Evolutionary conservation across 441 rosid genomes (phyloP).

Genomic region (Erodium texanum): DNA sequence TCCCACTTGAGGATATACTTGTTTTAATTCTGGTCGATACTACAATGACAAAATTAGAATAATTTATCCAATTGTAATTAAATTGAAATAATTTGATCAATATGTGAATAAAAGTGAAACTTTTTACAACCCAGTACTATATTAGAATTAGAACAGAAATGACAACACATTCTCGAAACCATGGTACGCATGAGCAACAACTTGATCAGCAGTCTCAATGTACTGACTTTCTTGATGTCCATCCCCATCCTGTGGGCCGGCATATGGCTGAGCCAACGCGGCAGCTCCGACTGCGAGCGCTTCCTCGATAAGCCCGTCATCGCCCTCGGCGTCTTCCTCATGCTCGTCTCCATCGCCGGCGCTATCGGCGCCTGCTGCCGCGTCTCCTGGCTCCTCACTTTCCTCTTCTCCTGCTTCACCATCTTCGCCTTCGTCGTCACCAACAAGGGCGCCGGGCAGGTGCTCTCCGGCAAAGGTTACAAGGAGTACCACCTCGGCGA

Average conservation of each 20-base stretch:
- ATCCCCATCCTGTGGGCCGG: conserved; percentile 57
- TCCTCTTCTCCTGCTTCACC: conserved; percentile 43
- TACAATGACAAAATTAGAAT: no score
- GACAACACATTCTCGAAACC: no score
- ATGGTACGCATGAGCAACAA: conserved; percentile 58
- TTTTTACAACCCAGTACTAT: no score
- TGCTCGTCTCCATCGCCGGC: conserved; percentile 59
- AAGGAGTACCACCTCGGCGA: conserved; percentile 68
- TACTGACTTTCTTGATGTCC: conserved; percentile 55
- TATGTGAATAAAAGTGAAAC: no score
- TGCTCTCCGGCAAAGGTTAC: conserved; percentile 44
- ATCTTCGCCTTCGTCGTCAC: conserved; percentile 68
- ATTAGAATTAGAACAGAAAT: no score
- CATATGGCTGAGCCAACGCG: conserved; percentile 53
- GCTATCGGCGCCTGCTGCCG: conserved; percentile 71
- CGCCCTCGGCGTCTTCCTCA: conserved; percentile 58
- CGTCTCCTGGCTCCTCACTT: conserved; percentile 47
- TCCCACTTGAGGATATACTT: no score
- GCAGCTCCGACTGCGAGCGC: conserved; percentile 52
- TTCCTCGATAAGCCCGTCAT: conserved; percentile 61
- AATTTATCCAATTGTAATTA: no score
- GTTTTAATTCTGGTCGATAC: no score
- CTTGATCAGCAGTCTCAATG: conserved; percentile 54
- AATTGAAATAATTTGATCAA: no score
- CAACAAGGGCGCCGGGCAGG: conserved; percentile 70